Percentiles rank a stretch among this genome's conserved stretches.
These are phyloP conservation scores for Pterulicium gracile DNA, from an alignment of 1,284 basidiomycete genomes.

Conservation along the genomic window DNA sequence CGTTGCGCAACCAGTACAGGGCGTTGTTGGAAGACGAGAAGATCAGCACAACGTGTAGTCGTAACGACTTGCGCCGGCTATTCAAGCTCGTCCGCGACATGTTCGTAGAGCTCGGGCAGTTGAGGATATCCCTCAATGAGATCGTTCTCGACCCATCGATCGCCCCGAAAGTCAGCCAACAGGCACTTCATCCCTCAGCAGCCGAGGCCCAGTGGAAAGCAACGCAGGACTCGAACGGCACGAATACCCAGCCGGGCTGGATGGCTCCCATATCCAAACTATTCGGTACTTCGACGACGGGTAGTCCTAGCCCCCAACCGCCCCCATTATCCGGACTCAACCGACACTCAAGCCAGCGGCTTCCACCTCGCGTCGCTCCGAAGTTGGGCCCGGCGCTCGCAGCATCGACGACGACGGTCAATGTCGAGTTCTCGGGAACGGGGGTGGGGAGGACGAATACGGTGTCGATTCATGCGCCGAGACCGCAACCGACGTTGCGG, in stretches of 20 bases:
- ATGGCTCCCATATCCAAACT: conserved; percentile 77
- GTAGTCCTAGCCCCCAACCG: neutral
- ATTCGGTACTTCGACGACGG: conserved; percentile 27
- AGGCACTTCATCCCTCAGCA: conserved; percentile 54
- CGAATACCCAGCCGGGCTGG: conserved; percentile 38
- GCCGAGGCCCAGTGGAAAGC: conserved; percentile 27
- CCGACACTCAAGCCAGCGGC: neutral
- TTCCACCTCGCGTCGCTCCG: conserved; percentile 24
- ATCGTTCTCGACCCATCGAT: conserved; percentile 80
- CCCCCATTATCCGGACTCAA: no score
- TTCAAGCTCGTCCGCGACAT: conserved; percentile 83
- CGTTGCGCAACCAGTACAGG: conserved; percentile 72
- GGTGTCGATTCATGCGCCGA: conserved; percentile 29
- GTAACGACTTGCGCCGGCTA: conserved; percentile 76
- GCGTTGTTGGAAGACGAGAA: conserved; percentile 61
- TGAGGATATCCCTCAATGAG: conserved; percentile 82
- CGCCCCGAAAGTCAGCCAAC: conserved; percentile 63
- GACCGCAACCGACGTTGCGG: conserved; percentile 12
- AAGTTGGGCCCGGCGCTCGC: conserved; percentile 76
- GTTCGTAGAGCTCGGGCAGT: conserved; percentile 74
- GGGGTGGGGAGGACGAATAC: conserved; percentile 70
- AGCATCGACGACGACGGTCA: conserved; percentile 82
- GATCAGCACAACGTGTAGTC: conserved; percentile 49
- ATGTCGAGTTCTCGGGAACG: conserved; percentile 82
- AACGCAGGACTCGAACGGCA: conserved; percentile 12